Conservation (phyloP, 2,329 filamentous ascomycete genomes). For the Zymoseptoria pseudotritici region DNA sequence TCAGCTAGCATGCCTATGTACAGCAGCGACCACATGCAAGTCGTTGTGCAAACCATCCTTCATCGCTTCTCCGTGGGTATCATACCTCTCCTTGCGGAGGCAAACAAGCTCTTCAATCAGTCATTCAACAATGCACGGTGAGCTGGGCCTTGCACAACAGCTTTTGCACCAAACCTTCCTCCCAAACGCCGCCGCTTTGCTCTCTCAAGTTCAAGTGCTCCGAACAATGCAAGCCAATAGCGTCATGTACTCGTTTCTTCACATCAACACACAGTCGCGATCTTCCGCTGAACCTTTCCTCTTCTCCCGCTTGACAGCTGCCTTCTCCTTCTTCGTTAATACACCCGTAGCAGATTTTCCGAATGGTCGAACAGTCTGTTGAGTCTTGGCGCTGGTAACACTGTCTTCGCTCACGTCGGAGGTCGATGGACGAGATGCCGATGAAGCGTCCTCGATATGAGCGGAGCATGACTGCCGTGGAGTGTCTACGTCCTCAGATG, state of each 20-base stretch:
- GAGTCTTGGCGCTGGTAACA: neutral
- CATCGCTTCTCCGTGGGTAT: neutral
- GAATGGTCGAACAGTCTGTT: neutral
- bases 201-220: neutral
- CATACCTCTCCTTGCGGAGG: neutral
- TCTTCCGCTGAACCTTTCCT: constrained; percentile 30
- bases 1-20: constrained; percentile 1
- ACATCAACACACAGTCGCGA: constrained; percentile 41
- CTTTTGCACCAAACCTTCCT: no score
- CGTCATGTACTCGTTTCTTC: constrained; percentile 7
- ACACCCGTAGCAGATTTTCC: constrained; percentile 1
- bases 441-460: neutral
- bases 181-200: constrained; percentile 8
- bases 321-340: constrained; percentile 25
- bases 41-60: neutral
- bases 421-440: neutral
- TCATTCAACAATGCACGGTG: neutral
- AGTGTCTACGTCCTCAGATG: neutral
- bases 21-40: neutral
- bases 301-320: constrained; percentile 20
- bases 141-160: neutral
- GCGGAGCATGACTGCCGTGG: constrained; percentile 1
- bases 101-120: neutral
- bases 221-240: neutral
- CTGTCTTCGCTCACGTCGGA: constrained; percentile 2